Conservation (phyloP, 2,329 filamentous ascomycete genomes). For the Gremmenia infestans region DNA sequence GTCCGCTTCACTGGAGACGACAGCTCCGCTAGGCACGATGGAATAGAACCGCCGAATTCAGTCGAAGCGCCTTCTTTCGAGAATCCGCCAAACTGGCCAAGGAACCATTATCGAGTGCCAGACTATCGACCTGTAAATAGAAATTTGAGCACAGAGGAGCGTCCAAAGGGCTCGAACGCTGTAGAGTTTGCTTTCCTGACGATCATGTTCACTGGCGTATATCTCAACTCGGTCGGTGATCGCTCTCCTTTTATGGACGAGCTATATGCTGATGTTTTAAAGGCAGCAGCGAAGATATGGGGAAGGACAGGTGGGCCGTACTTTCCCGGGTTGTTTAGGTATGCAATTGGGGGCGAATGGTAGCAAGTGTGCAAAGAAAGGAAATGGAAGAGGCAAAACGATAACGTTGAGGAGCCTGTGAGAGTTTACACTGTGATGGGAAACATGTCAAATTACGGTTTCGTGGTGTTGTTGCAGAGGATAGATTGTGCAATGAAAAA, state of each 20-base stretch:
- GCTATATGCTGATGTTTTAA: background rate
- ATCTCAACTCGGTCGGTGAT: conserved; percentile 38
- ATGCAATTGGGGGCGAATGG: conserved; percentile 50
- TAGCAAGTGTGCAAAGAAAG: background rate
- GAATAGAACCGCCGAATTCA: background rate
- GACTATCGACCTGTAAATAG: conserved; percentile 42
- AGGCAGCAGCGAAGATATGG: conserved; percentile 43
- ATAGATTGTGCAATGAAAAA: too few relatives aligned
- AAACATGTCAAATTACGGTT: too few relatives aligned
- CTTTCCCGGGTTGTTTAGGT: conserved; percentile 44
- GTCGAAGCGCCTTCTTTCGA: background rate
- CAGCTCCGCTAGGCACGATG: background rate
- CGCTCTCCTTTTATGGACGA: background rate
- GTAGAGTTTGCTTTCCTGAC: conserved; percentile 43
- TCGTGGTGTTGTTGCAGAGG: background rate
- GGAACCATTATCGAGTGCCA: conserved; percentile 43
- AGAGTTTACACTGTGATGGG: too few relatives aligned
- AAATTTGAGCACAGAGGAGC: conserved; percentile 36
- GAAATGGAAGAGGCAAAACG: background rate
- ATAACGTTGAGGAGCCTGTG: too few relatives aligned
- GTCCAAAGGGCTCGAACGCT: conserved; percentile 40
- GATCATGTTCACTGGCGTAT: conserved; percentile 46
- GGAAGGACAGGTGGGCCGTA: conserved; percentile 43
- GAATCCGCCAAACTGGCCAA: conserved; percentile 41
- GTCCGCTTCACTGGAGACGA: conserved; percentile 37